These are phyloP conservation scores for Cordyceps cicadae DNA, from an alignment of 2,329 filamentous ascomycete species.

Conservation along the genomic window DNA sequence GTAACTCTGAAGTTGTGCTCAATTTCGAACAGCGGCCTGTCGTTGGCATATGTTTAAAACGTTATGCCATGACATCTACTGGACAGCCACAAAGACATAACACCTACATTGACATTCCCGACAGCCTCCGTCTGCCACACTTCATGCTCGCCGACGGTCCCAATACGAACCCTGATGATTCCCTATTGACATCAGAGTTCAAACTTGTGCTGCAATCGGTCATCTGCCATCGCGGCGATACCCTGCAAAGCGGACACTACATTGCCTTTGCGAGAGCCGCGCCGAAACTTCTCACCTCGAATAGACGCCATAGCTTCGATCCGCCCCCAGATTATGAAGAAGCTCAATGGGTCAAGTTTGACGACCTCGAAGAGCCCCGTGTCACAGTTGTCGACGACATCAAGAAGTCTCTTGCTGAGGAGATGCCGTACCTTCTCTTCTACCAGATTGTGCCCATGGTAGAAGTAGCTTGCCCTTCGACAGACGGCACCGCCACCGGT, in stretches of 20 bases:
- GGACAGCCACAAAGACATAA: slow-evolving; percentile 64
- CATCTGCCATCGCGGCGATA: slow-evolving; percentile 83
- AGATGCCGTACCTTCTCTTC: slow-evolving; percentile 90
- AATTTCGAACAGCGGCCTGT: slow-evolving; percentile 83
- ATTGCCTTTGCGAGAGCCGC: slow-evolving; percentile 74
- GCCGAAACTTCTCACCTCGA: slow-evolving; percentile 52
- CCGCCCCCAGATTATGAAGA: slow-evolving; percentile 60
- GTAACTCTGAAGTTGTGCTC: slow-evolving; percentile 74
- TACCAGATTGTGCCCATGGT: slow-evolving; percentile 89
- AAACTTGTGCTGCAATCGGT: slow-evolving; percentile 86
- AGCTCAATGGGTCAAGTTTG: slow-evolving; percentile 82
- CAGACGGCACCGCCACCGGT: slow-evolving; percentile 37
- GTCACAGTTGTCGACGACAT: slow-evolving; percentile 71
- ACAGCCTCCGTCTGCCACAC: slow-evolving; percentile 70
- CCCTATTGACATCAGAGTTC: slow-evolving; percentile 76
- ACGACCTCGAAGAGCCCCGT: slow-evolving; percentile 67
- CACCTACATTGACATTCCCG: slow-evolving; percentile 85
- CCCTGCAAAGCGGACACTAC: slow-evolving; percentile 85
- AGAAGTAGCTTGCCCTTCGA: slow-evolving; percentile 48
- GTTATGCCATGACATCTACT: slow-evolving; percentile 64
- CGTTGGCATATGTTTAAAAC: slow-evolving; percentile 85
- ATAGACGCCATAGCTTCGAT: slow-evolving; percentile 45
- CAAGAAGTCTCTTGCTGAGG: slow-evolving; percentile 66
- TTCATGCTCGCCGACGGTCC: slow-evolving; percentile 75
- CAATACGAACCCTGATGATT: slow-evolving; percentile 46